Base-by-base conservation (phyloP, 2,329 filamentous ascomycete genomes). In the Paraphaeosphaeria minitans region DNA sequence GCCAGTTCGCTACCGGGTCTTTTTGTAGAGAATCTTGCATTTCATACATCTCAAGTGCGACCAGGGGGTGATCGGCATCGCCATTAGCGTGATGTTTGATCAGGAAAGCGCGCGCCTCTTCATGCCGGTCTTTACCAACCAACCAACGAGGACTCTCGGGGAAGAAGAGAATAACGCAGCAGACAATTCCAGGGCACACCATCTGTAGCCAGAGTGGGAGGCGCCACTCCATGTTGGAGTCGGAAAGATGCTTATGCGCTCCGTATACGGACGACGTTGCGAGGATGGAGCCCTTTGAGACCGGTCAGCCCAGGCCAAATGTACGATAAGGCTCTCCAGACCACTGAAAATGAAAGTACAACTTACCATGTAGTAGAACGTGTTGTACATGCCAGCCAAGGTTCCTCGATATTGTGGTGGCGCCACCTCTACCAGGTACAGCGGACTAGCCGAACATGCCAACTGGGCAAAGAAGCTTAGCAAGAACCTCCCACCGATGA, bases 51-150 rank as follows among this genome's bases (percentile, higher is more conserved):
- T 77, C 71, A 0, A 76, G 63, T 8, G 67, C 59, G 16, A 69
- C 65, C 14, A 69, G 53, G 12, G 66, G 66, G 54, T 69, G 63
- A 31, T 67, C 48, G 22, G 73, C 62, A 3, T 79, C 80, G 56
- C 84, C 79, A 41, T 68, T 68, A 1, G 82, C 78, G 60, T 85
- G 85, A 64, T 86, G 84, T 58, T 82, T 82, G 14, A 83, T 79
- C 21, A 89, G 55, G 39, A 69, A 66, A 6, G 51, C 56, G 37
- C 58, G 59, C 1, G 68, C 68, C 58, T 71, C 65, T 58, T 69
- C 67, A 22, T 69, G 65, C 1, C 64, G 55, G 39, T 70, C 68
- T 53, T 66, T 67, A 13, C 61, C 66, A 21, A 69, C 42, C 31
- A 69, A 61, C 61, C 64, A 67, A n/a, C 66, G 56, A 13, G 66